Evolutionary conservation across 2,329 filamentous ascomycete genomes (phyloP).

Genomic region (Calonectria hawksworthii): DNA sequence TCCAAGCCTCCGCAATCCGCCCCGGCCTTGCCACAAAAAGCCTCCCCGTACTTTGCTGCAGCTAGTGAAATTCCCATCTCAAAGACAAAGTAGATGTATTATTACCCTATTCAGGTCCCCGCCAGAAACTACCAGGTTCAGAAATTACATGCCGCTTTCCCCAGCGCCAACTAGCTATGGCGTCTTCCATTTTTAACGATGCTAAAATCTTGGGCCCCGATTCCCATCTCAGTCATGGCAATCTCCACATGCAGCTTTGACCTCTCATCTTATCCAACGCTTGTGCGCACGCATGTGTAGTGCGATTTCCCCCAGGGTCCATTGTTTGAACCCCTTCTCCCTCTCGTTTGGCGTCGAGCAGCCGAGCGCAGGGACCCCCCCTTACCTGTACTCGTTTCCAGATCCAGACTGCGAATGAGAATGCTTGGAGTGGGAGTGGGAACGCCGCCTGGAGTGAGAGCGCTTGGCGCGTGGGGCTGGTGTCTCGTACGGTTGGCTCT

Average conservation of each 20-base stretch:
- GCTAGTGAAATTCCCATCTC: conserved; percentile 24
- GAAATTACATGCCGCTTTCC: conserved; percentile 15
- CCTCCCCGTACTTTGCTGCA: conserved; percentile 6
- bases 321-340: not conserved
- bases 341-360: not conserved
- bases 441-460: conserved; percentile 6
- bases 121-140: not conserved
- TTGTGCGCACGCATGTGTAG: conserved; percentile 1
- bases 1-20: conserved; percentile 16
- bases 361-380: not conserved
- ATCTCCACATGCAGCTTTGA: conserved; percentile 14
- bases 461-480: conserved; percentile 17
- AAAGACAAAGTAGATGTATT: conserved; percentile 11
- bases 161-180: not conserved
- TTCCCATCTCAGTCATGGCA: not conserved
- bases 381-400: conserved; percentile 24
- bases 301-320: not conserved
- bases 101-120: not conserved
- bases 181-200: conserved; percentile 1
- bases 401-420: not conserved
- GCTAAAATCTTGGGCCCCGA: not conserved
- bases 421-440: not conserved
- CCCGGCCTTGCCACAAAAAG: conserved; percentile 3
- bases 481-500: conserved; percentile 35
- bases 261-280: not conserved